A percentile compares a stretch with the other conserved stretches of the same genome.
Evolutionary conservation across 1,284 basidiomycete genomes (phyloP).

Genomic region (Takashimella koratensis): DNA sequence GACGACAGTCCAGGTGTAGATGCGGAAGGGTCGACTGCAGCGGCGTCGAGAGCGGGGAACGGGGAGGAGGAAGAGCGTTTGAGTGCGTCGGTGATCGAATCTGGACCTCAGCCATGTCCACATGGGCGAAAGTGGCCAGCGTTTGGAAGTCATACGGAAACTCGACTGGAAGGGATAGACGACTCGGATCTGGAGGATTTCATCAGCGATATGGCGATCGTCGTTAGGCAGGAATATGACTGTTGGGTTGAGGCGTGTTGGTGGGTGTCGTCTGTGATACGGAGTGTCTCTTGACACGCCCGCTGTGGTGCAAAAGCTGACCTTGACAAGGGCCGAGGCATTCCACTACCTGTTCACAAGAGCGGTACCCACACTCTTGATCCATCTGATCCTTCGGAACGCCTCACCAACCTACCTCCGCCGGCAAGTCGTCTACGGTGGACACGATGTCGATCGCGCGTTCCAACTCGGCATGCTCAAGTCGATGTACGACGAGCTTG

Average conservation of each 20-base stretch:
- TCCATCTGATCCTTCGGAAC: conserved; percentile 45
- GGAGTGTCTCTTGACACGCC: not conserved
- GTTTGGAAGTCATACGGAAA: conserved; percentile 30
- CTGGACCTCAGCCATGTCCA: conserved; percentile 19
- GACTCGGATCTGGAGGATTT: conserved; percentile 44
- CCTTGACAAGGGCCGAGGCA: conserved; percentile 43
- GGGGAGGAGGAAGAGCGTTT: not conserved
- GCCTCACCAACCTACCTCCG: conserved; percentile 43
- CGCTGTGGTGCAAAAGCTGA: not conserved
- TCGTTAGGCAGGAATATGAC: conserved; percentile 46
- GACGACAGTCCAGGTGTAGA: conserved; percentile 2
- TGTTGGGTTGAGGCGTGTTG: conserved; percentile 50
- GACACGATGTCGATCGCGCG: conserved; percentile 40
- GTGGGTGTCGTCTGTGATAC: conserved; percentile 33
- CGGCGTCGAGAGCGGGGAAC: too few species aligned
- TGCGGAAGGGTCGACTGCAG: conserved; percentile 1
- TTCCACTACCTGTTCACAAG: conserved; percentile 49
- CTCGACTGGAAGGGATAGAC: conserved; percentile 25
- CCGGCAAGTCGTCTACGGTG: conserved; percentile 46
- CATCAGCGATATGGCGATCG: conserved; percentile 40
- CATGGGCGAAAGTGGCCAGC: conserved; percentile 31
- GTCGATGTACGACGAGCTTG: conserved; percentile 42
- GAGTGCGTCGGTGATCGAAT: not conserved
- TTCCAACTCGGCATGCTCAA: conserved; percentile 47
- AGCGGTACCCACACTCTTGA: conserved; percentile 44